Conservation (phyloP, 2,329 filamentous ascomycete genomes). For the Knoxdaviesia proteae region DNA sequence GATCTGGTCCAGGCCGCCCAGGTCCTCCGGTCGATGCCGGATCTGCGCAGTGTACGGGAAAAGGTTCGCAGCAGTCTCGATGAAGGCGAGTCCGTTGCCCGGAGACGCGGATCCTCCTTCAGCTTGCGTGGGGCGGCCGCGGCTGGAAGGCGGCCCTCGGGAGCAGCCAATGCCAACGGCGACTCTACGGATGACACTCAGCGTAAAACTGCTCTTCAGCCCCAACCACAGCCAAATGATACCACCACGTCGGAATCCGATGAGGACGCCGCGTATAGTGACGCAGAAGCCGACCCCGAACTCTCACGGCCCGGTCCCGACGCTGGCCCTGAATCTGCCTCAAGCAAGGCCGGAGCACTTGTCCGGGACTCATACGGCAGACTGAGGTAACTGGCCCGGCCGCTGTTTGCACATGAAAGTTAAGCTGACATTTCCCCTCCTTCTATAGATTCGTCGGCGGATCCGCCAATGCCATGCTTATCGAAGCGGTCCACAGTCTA, state of each 20-base stretch:
- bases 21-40: constrained; percentile 4
- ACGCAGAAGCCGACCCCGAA: background rate
- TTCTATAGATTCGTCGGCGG: constrained; percentile 9
- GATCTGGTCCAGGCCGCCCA: constrained; percentile 5
- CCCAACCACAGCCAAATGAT: background rate
- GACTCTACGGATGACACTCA: background rate
- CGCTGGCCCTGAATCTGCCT: background rate
- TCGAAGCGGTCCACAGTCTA: constrained; percentile 10
- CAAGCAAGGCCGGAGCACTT: constrained; percentile 6
- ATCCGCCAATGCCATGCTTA: constrained; percentile 9
- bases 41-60: background rate
- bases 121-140: too few species aligned
- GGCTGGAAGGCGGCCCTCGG: background rate
- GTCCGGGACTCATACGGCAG: constrained; percentile 11
- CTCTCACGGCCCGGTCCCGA: constrained; percentile 1
- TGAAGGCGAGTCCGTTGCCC: too few species aligned
- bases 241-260: background rate
- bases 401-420: background rate
- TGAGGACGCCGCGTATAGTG: background rate
- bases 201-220: background rate
- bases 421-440: background rate
- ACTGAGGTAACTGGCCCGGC: constrained; percentile 5
- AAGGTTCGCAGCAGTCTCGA: background rate
- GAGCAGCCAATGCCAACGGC: background rate
- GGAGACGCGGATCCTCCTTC: too few species aligned